Evolutionary conservation across 352 stramenopile genomes (phyloP).

Genomic region (Blastocystis sp.): DNA sequence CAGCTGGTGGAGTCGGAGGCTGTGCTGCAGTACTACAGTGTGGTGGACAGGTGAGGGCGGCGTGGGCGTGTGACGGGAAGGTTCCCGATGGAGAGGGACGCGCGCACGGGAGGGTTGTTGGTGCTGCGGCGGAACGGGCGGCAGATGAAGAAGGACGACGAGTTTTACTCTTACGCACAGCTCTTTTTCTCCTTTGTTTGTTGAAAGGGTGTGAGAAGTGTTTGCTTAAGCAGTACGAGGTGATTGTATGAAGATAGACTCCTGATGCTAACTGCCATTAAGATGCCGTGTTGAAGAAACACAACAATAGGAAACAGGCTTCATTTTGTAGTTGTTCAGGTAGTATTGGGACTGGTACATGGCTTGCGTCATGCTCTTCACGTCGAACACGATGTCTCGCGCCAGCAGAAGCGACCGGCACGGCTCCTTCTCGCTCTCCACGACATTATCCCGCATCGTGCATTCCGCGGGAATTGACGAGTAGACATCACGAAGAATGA

Average conservation of each 20-base stretch:
- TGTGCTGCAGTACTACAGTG: not conserved
- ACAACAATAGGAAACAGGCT: constrained; percentile 6
- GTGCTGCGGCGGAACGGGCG: not conserved
- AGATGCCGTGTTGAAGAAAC: constrained; percentile 1
- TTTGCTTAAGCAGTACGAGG: not conserved
- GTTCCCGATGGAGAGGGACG: not conserved
- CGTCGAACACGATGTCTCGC: constrained; percentile 28
- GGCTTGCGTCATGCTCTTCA: constrained; percentile 49
- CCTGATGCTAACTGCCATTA: not conserved
- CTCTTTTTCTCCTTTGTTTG: not conserved
- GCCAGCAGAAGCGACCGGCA: not conserved
- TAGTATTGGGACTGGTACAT: constrained; percentile 39
- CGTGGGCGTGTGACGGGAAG: not conserved
- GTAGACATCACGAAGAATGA: constrained; percentile 39
- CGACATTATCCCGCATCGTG: not conserved
- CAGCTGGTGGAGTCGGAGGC: not conserved
- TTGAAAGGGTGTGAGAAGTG: not conserved
- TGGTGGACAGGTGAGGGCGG: not conserved
- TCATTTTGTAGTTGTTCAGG: constrained; percentile 64
- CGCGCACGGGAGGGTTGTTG: not conserved
- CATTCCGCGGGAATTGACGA: not conserved
- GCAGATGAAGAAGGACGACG: not conserved
- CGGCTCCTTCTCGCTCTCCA: constrained; percentile 48
- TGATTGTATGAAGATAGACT: not conserved
- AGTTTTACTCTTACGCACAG: not conserved